Percentiles rank a stretch among this genome's conserved stretches.
Conservation (phyloP, 345 rosid species). For the Eucalyptus erythrocorys region DNA sequence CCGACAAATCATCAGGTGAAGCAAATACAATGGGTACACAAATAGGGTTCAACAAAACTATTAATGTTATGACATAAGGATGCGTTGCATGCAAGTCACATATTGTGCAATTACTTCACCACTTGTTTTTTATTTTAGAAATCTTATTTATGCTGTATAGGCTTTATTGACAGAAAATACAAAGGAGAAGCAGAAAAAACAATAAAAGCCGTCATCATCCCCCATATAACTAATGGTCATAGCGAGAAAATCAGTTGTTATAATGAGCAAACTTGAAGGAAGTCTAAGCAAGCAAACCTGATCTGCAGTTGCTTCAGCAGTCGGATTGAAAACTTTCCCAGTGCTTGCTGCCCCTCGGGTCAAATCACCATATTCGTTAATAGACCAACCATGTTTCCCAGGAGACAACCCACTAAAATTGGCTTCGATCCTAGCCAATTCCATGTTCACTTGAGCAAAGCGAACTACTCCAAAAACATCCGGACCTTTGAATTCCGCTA, state of each 20-base stretch:
- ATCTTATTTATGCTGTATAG: background rate
- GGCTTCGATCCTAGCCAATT: slow-evolving; percentile 83
- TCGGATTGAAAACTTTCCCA: slow-evolving; percentile 55
- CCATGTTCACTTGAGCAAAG: slow-evolving; percentile 87
- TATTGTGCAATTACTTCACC: background rate
- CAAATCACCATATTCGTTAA: slow-evolving; percentile 91
- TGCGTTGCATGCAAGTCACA: background rate
- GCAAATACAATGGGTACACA: background rate
- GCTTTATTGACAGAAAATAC: background rate
- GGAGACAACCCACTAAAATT: slow-evolving; percentile 70
- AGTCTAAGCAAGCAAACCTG: slow-evolving; percentile 23
- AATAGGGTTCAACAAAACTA: background rate
- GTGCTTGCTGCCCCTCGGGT: slow-evolving; percentile 88
- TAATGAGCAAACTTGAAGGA: background rate
- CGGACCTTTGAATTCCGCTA: slow-evolving; percentile 93
- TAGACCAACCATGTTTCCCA: slow-evolving; percentile 79
- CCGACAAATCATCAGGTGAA: background rate
- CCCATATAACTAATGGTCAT: background rate
- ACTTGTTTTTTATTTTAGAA: background rate
- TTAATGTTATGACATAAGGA: background rate
- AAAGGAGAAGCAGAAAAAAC: background rate
- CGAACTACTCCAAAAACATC: slow-evolving; percentile 79
- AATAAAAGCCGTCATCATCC: background rate
- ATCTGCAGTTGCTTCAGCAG: slow-evolving; percentile 15
- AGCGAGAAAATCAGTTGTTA: background rate